Conservation (phyloP, 306 rosid species). For the Vicia faba region DNA sequence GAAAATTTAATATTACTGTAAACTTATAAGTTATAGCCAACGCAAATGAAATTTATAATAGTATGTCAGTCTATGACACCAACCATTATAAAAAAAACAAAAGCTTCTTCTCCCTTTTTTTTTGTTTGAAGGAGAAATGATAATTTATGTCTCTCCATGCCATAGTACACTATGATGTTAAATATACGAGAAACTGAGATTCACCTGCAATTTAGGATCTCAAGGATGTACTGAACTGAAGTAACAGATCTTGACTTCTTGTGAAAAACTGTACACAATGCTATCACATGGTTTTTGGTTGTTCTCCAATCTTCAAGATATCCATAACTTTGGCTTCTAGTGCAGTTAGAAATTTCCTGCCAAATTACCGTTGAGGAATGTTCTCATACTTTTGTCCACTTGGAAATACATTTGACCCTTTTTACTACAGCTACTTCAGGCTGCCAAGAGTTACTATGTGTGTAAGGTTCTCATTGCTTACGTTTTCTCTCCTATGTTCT, state of each 20-base stretch:
- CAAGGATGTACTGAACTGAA: slow-evolving; percentile 19
- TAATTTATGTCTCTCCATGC: background rate
- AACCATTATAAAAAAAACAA: background rate
- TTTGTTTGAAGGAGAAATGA: background rate
- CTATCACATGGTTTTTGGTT: slow-evolving; percentile 33
- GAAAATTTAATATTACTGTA: background rate
- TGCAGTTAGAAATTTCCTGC: slow-evolving; percentile 19
- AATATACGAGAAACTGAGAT: background rate
- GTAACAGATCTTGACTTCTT: slow-evolving; percentile 9
- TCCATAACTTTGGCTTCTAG: slow-evolving; percentile 27
- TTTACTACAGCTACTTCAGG: background rate
- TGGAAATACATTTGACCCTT: background rate
- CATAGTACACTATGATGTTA: background rate
- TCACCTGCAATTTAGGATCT: slow-evolving; percentile 22
- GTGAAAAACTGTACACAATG: slow-evolving; percentile 4
- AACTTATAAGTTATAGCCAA: background rate
- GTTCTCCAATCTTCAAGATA: slow-evolving; percentile 3
- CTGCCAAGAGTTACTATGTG: background rate
- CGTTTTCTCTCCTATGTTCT: background rate
- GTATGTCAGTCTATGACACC: background rate
- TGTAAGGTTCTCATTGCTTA: slow-evolving; percentile 24
- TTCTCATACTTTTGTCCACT: slow-evolving; percentile 32
- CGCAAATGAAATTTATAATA: background rate
- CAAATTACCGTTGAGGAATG: slow-evolving; percentile 9
- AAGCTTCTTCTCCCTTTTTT: background rate